phyloP scores from a whole-genome alignment of 2,329 filamentous ascomycete species.

The Aureobasidium pullulans region DNA sequence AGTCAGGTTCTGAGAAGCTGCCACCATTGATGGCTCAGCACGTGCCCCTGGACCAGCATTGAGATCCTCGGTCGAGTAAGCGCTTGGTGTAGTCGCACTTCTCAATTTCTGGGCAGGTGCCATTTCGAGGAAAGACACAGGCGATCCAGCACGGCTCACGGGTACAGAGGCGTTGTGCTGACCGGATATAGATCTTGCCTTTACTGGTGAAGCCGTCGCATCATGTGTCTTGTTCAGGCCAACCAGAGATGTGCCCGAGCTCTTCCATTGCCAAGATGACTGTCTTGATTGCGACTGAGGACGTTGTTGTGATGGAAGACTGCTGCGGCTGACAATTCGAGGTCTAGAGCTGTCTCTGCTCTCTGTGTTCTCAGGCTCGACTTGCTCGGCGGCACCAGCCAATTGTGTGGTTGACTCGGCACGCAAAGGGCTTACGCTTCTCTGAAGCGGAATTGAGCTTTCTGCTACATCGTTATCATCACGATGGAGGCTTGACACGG shows the following conservation, averaged over 20 bases:
- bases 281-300: not conserved
- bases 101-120: not conserved
- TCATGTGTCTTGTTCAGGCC: not conserved
- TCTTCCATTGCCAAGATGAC: slow-evolving; percentile 1
- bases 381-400: not conserved
- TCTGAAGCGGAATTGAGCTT: not conserved
- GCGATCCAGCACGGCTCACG: slow-evolving; percentile 3
- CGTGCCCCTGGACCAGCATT: not conserved
- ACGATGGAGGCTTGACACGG: not conserved
- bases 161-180: not conserved
- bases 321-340: not conserved
- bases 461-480: not conserved
- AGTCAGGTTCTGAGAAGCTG: not conserved
- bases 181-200: not conserved
- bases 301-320: slow-evolving; percentile 13
- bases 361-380: not conserved
- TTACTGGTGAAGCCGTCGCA: not conserved
- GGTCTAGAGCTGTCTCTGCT: not conserved
- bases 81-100: not conserved
- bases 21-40: not conserved
- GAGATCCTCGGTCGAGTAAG: not conserved
- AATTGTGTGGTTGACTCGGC: not conserved
- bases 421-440: not conserved
- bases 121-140: slow-evolving; percentile 9
- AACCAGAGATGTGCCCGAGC: slow-evolving; percentile 5